These are phyloP conservation scores for Yarrowia sp. DNA, from an alignment of 805 yeast genomes.

Conservation along the genomic window DNA sequence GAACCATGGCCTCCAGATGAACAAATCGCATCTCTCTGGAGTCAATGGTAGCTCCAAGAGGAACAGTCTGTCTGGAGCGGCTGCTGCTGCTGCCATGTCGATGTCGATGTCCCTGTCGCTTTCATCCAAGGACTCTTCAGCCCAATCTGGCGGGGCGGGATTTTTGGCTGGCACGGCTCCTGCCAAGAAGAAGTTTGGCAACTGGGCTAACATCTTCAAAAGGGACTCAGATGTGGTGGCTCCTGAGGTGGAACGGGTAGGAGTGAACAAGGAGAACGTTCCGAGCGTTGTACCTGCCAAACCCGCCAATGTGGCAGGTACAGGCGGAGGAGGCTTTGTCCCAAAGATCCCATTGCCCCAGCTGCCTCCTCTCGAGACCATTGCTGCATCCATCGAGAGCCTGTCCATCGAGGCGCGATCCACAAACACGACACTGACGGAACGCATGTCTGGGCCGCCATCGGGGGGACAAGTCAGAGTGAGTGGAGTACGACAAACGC, in stretches of 20 bases:
- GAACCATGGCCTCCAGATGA: background rate
- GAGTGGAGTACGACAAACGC: conserved; percentile 4
- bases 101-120: background rate
- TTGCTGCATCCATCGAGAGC: conserved; percentile 5
- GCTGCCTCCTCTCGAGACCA: conserved; percentile 1
- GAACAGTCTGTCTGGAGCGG: background rate
- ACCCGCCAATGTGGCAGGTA: background rate
- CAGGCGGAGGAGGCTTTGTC: background rate
- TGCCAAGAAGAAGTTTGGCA: conserved; percentile 18
- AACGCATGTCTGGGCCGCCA: background rate
- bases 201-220: conserved; percentile 12
- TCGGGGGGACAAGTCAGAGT: conserved; percentile 2
- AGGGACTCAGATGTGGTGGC: background rate
- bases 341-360: conserved; percentile 16
- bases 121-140: conserved; percentile 1
- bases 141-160: background rate
- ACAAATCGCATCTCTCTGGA: background rate
- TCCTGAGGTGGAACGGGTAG: background rate
- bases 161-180: background rate
- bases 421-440: background rate
- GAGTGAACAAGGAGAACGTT: conserved; percentile 4
- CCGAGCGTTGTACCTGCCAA: background rate
- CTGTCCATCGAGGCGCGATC: background rate
- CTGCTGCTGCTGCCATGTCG: background rate
- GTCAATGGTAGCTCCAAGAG: background rate